Percentiles rank a stretch among this genome's conserved stretches.
phyloP scores from a whole-genome alignment of 345 rosid genomes.

The Eucalyptus curtisii region DNA sequence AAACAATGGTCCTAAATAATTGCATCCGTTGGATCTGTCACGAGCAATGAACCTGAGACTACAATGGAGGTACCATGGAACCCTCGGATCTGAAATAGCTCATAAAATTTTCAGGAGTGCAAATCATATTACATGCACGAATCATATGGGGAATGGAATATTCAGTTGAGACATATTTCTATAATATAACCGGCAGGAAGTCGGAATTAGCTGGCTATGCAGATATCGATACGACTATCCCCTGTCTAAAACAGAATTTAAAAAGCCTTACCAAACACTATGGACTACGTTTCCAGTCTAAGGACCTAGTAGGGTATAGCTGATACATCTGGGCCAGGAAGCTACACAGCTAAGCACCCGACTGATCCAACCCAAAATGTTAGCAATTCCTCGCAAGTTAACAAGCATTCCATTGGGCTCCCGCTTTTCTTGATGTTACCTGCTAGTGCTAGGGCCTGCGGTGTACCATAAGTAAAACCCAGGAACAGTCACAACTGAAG shows the following conservation, averaged over 20 bases:
- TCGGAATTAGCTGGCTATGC: background rate
- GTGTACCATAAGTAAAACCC: background rate
- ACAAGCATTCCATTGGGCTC: background rate
- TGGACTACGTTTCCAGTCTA: background rate
- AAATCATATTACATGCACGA: background rate
- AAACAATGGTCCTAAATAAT: background rate
- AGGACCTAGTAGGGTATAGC: background rate
- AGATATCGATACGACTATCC: background rate
- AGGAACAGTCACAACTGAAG: background rate
- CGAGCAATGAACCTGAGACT: background rate
- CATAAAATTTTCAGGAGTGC: background rate
- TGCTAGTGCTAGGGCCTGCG: background rate
- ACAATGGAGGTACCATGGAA: background rate
- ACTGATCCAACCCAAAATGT: background rate
- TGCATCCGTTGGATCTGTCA: background rate
- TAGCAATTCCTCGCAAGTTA: background rate
- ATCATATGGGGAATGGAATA: background rate
- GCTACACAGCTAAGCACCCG: background rate
- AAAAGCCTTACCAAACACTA: background rate
- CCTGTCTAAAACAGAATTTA: background rate
- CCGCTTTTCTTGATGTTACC: background rate
- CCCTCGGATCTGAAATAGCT: background rate
- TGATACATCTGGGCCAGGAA: background rate
- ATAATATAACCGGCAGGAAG: background rate
- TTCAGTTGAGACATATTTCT: background rate